phyloP scores from a whole-genome alignment of 2,329 filamentous ascomycete species.

The Fonsecaea nubica region DNA sequence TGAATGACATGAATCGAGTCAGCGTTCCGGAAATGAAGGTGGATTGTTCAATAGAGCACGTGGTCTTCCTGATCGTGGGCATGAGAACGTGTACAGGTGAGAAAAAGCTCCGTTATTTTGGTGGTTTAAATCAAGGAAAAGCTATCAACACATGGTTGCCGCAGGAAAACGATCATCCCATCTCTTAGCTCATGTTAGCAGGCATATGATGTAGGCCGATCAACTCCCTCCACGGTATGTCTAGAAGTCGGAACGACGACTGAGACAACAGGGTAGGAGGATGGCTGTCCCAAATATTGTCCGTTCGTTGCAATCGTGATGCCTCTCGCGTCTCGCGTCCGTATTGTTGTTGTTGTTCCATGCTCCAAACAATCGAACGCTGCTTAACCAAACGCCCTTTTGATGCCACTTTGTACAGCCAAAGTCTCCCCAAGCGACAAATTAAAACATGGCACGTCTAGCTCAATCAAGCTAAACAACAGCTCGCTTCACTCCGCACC shows the following conservation, averaged over 20 bases:
- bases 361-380: conserved; percentile 35
- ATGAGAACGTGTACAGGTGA: neutral
- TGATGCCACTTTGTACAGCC: conserved; percentile 33
- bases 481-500: conserved; percentile 7
- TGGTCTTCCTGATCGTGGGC: neutral
- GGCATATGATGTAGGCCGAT: conserved; percentile 31
- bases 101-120: conserved; percentile 14
- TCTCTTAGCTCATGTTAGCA: conserved; percentile 30
- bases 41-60: neutral
- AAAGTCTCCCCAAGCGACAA: conserved; percentile 13
- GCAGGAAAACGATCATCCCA: conserved; percentile 17
- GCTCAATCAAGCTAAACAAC: conserved; percentile 1
- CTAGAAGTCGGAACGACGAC: conserved; percentile 23
- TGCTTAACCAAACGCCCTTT: conserved; percentile 34
- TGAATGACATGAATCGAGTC: neutral
- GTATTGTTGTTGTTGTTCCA: conserved; percentile 28
- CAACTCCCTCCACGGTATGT: conserved; percentile 12
- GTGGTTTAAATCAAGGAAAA: conserved; percentile 12
- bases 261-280: conserved; percentile 16
- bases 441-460: conserved; percentile 18
- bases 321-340: conserved; percentile 41
- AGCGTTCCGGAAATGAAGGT: neutral
- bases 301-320: conserved; percentile 38
- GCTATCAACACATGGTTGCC: conserved; percentile 19
- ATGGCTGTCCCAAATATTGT: conserved; percentile 36